phyloP scores from a whole-genome alignment of 2,329 filamentous ascomycete genomes.

The Trichoderma citrinoviride region DNA sequence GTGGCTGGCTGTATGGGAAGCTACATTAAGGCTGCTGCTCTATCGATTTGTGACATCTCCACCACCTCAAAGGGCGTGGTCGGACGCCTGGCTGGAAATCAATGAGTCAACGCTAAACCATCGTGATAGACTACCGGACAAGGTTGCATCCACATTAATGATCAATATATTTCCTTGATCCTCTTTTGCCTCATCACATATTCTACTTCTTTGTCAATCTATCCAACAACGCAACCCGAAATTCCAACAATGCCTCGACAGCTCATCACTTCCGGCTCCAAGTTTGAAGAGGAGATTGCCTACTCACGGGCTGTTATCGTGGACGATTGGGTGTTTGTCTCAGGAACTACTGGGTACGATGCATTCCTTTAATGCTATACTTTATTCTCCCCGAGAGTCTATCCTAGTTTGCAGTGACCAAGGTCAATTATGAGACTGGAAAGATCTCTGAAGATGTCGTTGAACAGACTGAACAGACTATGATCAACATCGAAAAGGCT shows the following conservation, averaged over 20 bases:
- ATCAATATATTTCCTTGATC: too few species aligned
- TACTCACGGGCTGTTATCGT: slow-evolving; percentile 54
- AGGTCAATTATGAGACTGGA: slow-evolving; percentile 46
- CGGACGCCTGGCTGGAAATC: too few species aligned
- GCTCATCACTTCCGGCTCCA: slow-evolving; percentile 49
- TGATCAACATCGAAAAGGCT: slow-evolving; percentile 47
- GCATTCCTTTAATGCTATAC: not conserved
- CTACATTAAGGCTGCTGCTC: not conserved
- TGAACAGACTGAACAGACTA: slow-evolving; percentile 50
- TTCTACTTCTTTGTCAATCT: too few species aligned
- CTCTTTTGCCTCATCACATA: too few species aligned
- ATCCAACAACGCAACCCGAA: not conserved
- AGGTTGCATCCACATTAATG: not conserved
- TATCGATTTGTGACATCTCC: not conserved
- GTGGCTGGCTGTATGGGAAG: not conserved
- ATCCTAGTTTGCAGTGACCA: not conserved
- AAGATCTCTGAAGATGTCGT: slow-evolving; percentile 44
- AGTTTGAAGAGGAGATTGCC: slow-evolving; percentile 52
- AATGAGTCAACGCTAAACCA: not conserved
- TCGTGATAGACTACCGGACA: not conserved
- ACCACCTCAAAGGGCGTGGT: not conserved
- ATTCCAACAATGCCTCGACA: slow-evolving; percentile 34
- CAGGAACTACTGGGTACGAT: slow-evolving; percentile 53
- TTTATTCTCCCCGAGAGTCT: not conserved
- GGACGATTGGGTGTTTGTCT: slow-evolving; percentile 52